phyloP scores from a whole-genome alignment of 2,329 filamentous ascomycete species.

The Zymoseptoria tritici region DNA sequence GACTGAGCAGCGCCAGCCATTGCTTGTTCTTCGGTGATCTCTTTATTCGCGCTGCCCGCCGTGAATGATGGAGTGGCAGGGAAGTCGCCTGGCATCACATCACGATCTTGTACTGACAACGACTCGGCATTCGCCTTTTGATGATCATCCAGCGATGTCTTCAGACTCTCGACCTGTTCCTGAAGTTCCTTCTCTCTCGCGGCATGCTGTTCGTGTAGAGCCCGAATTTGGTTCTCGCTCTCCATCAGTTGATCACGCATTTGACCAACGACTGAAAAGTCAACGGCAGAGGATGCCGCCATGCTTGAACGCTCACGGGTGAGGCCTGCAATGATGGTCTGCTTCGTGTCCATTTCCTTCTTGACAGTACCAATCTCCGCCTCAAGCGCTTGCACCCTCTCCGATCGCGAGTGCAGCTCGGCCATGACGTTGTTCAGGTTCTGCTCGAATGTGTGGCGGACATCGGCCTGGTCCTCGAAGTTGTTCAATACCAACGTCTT shows the following conservation, averaged over 20 bases:
- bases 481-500: constrained; percentile 82
- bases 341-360: constrained; percentile 96
- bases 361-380: constrained; percentile 72
- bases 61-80: constrained; percentile 30
- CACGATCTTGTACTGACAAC: constrained; percentile 19
- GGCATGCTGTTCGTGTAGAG: constrained; percentile 65
- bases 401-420: constrained; percentile 77
- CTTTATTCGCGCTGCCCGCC: constrained; percentile 14
- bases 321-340: constrained; percentile 87
- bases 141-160: constrained; percentile 43
- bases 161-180: constrained; percentile 62
- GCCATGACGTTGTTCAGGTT: constrained; percentile 89
- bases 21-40: constrained; percentile 23
- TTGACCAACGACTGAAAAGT: constrained; percentile 81
- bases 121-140: constrained; percentile 12
- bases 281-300: constrained; percentile 64
- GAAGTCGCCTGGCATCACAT: constrained; percentile 33
- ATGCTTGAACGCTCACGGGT: constrained; percentile 89
- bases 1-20: constrained; percentile 13
- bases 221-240: constrained; percentile 69
- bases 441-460: constrained; percentile 85
- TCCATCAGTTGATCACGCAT: constrained; percentile 83
- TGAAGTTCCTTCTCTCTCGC: constrained; percentile 67
- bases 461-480: constrained; percentile 72
- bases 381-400: constrained; percentile 85